These are phyloP conservation scores for Vinca minor DNA, from an alignment of 257 asterid species.

Conservation along the genomic window DNA sequence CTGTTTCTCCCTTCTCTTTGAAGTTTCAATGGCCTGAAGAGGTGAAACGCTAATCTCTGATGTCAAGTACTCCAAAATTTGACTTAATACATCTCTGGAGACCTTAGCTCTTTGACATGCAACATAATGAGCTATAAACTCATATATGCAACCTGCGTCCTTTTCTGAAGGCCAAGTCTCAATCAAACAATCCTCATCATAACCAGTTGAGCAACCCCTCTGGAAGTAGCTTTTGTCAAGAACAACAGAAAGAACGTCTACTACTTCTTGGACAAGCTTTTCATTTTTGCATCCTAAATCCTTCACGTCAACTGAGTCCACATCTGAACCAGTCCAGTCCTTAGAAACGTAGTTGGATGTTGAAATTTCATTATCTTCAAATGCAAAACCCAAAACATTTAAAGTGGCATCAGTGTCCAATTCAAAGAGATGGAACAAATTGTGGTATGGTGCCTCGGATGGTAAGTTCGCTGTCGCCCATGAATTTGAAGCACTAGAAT, in stretches of 20 bases:
- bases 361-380: conserved; percentile 38
- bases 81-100: conserved; percentile 49
- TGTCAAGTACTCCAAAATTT: conserved; percentile 68
- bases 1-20: conserved; percentile 58
- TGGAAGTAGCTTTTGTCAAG: conserved; percentile 46
- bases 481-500: conserved; percentile 49
- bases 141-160: conserved; percentile 49
- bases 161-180: conserved; percentile 78
- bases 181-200: conserved; percentile 22
- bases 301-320: conserved; percentile 29
- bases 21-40: conserved; percentile 21
- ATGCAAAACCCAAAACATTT: conserved; percentile 65
- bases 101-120: conserved; percentile 59
- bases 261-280: conserved; percentile 58
- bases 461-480: conserved; percentile 32
- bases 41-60: conserved; percentile 35
- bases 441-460: conserved; percentile 36
- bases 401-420: conserved; percentile 86
- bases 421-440: conserved; percentile 61
- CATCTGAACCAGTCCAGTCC: conserved; percentile 30
- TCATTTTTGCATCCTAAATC: conserved; percentile 27
- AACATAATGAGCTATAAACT: conserved; percentile 66
- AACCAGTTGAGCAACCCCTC: conserved; percentile 30
- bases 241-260: conserved; percentile 57
- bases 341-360: conserved; percentile 23